Base-by-base conservation (phyloP, 106 monocot genomes). In the Apostasia ramifera region DNA sequence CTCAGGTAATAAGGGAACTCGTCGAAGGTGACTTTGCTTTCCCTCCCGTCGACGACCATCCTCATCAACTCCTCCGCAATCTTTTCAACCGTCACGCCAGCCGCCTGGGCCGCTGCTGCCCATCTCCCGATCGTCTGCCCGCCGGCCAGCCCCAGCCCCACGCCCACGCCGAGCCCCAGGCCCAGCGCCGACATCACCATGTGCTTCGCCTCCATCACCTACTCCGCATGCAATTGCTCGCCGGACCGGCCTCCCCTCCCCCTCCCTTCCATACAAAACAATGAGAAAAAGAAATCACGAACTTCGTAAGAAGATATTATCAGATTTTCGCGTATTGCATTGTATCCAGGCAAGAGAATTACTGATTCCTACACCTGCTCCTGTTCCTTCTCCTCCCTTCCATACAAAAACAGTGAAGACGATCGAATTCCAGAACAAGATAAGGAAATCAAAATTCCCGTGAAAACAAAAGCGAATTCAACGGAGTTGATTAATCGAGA, bases 1-100 rank as follows among this genome's bases (percentile, higher is more conserved):
- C 87, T 87, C 77, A 87, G 77, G 70, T 83, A 83, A 59, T 83
- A 87, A 47, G 87, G 87, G 40, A 87, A 87, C 54, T 83, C 71
- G 40, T 83, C 80, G 56, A 87, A 87, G 47, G 87, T 87, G 46
- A 80, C 77, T 59, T 74, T 83, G 66, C 77, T 71, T 5, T 87
- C 87, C 59, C 55, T 77, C 40, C 80, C 83, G 38, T 87, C 87
- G 47, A 77, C 69, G 4, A 81, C 68, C 70, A 82, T 67, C 75
- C 83, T 74, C 64, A 71, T 57, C 53, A 87, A 60, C 41, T 87
- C 87, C 55, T 77, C 77, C 50, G 77, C 87, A 6, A 87, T 67
- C 46, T 55, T 59, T 26, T 87, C 87, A 12, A 65, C 45, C 61
- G 83, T 87, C 61, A 75, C 57, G 47, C 70, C 74, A 11, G 73